Evolutionary conservation across 1,284 basidiomycete species (phyloP), one percentile per base, ranked within the genome.

Genomic region (Rhodofomes roseus): DNA sequence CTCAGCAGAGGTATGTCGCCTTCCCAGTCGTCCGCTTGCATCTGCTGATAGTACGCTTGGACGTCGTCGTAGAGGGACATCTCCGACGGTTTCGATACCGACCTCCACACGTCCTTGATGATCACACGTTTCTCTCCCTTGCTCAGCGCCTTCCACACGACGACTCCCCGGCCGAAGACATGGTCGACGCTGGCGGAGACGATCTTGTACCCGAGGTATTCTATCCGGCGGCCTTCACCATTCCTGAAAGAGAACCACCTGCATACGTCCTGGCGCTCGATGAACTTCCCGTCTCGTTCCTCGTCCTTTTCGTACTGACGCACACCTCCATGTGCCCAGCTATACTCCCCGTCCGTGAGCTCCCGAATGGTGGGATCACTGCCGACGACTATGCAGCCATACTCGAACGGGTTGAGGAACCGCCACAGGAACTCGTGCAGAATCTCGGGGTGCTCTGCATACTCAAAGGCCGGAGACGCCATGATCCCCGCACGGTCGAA

Each of bases 381-480:
- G 12, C 63, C 65, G 25, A 62, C 54, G 18, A 63, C 43, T 0
- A 48, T 11, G 16, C 46, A 37, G 20, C 55, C 54, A 7, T 54
- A 50, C 51, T 52, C 37, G 29, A 23, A 14, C 0, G 65, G 65
- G 29, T 65, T 50, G 14, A 60, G 56, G 46, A 64, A 61, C 3
- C 57, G 54, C 63, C 61, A 62, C 27, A 63, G 58, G 58, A 66
- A 66, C 4, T 43, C 54, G 11, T 46, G 62, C 3, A 64, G 8
- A 20, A 60, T 14, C 23, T 53, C 44, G 2, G 60, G 60, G 12
- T 57, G 20, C n/a, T 59, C 25, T 29, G 44, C 57, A 46, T 64
- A 57, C 18, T 56, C 34, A 40, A 56, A 56, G 51, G 23, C 46
- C 2, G 31, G 25, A 0, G 56, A 56, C 8, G 39, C 62, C 12